phyloP scores from a whole-genome alignment of 192 early-diverging fungal species.

The Ambispora gerdemannii region DNA sequence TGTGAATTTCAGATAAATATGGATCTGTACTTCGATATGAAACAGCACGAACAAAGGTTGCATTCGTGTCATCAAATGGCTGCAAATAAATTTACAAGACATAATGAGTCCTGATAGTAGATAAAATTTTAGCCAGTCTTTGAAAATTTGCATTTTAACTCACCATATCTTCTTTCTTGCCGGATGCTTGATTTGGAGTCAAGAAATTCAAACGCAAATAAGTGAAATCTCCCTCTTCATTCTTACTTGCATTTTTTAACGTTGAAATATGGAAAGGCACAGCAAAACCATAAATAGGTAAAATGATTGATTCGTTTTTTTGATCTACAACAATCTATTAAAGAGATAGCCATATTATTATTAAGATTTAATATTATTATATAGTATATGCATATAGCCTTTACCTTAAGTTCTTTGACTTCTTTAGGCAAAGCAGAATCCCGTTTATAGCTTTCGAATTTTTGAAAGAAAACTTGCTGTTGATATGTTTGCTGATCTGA shows the following conservation, averaged over 20 bases:
- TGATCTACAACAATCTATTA: conserved; percentile 85
- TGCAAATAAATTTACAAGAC: conserved; percentile 25
- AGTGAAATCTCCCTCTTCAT: conserved; percentile 88
- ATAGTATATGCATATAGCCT: not conserved
- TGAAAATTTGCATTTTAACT: no score
- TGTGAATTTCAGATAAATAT: conserved; percentile 77
- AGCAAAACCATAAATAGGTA: conserved; percentile 93
- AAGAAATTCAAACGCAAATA: conserved; percentile 94
- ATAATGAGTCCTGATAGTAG: no score
- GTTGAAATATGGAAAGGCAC: conserved; percentile 99
- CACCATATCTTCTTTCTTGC: conserved; percentile 83
- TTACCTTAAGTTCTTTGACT: conserved; percentile 64
- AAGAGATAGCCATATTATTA: not conserved
- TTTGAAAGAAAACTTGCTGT: conserved; percentile 70
- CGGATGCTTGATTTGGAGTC: conserved; percentile 87
- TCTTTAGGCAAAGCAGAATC: conserved; percentile 84
- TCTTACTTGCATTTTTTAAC: conserved; percentile 90
- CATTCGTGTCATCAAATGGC: conserved; percentile 82
- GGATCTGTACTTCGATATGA: conserved; percentile 88
- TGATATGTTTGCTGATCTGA: conserved; percentile 58
- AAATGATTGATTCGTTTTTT: conserved; percentile 79
- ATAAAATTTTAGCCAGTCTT: no score
- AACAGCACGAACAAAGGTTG: conserved; percentile 90
- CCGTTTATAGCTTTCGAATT: conserved; percentile 95
- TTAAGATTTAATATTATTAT: no score